phyloP scores from a whole-genome alignment of 148 eudicot species.

The Tetragonia tetragonoides region DNA sequence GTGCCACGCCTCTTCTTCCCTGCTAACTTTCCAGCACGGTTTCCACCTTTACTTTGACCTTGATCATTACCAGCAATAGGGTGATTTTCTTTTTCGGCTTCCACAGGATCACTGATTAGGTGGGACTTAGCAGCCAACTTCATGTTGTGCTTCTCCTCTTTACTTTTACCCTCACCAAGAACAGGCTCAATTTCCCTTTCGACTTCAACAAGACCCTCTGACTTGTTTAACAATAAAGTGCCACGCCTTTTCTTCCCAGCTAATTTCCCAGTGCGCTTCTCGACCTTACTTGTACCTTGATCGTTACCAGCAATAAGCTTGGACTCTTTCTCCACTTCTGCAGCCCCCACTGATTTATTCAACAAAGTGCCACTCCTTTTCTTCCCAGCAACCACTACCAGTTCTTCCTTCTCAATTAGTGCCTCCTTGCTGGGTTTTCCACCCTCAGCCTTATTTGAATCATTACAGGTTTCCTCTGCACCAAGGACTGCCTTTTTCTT shows the following conservation, averaged over 20 bases:
- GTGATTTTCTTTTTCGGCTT: conserved; percentile 11
- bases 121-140: conserved; percentile 20
- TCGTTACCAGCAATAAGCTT: conserved; percentile 2
- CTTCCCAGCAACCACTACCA: conserved; percentile 19
- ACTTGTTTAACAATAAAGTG: conserved; percentile 27
- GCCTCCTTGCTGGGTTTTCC: conserved; percentile 6
- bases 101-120: conserved; percentile 3
- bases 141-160: conserved; percentile 6
- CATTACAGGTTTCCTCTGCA: conserved; percentile 9
- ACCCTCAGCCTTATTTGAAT: conserved; percentile 19
- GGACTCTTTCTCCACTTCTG: not conserved
- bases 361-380: conserved; percentile 21
- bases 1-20: conserved; percentile 32
- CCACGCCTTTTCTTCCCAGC: conserved; percentile 31
- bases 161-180: conserved; percentile 10
- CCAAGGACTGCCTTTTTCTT: conserved; percentile 27
- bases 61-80: conserved; percentile 13
- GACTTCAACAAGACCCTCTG: conserved; percentile 33
- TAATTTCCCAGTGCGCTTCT: conserved; percentile 13
- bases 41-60: conserved; percentile 25
- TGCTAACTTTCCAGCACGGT: conserved; percentile 12
- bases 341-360: conserved; percentile 17
- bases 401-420: conserved; percentile 21
- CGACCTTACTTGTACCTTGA: conserved; percentile 31
- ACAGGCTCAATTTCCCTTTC: conserved; percentile 52